phyloP scores from a whole-genome alignment of 352 stramenopile genomes.

The Phytophthora pseudosyringae region DNA sequence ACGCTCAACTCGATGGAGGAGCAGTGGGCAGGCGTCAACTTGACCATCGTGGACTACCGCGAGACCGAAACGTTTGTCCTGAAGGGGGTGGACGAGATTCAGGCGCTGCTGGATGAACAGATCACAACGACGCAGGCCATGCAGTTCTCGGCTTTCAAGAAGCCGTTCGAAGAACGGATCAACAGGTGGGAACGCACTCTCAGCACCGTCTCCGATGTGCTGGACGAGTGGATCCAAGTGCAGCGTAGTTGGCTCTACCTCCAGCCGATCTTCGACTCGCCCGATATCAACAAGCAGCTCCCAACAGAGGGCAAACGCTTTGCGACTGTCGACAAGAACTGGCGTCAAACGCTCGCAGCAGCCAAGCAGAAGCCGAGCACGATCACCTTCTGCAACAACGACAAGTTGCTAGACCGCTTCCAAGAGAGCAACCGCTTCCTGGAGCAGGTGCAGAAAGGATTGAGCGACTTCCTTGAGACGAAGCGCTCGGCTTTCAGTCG shows the following conservation, averaged over 20 bases:
- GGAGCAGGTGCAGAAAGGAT: constrained; percentile 95
- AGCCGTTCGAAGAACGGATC: constrained; percentile 94
- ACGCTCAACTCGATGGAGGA: constrained; percentile 93
- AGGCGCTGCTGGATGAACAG: constrained; percentile 94
- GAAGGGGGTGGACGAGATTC: constrained; percentile 95
- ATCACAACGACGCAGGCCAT: constrained; percentile 96
- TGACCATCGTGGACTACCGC: constrained; percentile 89
- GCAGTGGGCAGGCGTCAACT: constrained; percentile 87
- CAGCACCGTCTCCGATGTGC: constrained; percentile 90
- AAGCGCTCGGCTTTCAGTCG: constrained; percentile 93
- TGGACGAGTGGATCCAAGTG: constrained; percentile 95
- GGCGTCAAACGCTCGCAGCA: constrained; percentile 87
- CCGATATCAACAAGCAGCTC: constrained; percentile 97
- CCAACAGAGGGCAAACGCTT: constrained; percentile 95
- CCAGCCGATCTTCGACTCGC: constrained; percentile 95
- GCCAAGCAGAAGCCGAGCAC: constrained; percentile 87
- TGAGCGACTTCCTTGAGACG: constrained; percentile 96
- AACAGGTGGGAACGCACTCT: constrained; percentile 92
- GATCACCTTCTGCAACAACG: constrained; percentile 94
- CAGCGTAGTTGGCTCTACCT: constrained; percentile 97
- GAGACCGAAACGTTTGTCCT: constrained; percentile 95
- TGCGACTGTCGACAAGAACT: constrained; percentile 96
- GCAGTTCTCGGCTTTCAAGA: constrained; percentile 96
- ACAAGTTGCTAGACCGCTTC: constrained; percentile 92
- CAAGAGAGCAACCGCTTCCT: constrained; percentile 94